Evolutionary conservation across 2,329 filamentous ascomycete genomes (phyloP).

Genomic region (Paramyrothecium roridum): DNA sequence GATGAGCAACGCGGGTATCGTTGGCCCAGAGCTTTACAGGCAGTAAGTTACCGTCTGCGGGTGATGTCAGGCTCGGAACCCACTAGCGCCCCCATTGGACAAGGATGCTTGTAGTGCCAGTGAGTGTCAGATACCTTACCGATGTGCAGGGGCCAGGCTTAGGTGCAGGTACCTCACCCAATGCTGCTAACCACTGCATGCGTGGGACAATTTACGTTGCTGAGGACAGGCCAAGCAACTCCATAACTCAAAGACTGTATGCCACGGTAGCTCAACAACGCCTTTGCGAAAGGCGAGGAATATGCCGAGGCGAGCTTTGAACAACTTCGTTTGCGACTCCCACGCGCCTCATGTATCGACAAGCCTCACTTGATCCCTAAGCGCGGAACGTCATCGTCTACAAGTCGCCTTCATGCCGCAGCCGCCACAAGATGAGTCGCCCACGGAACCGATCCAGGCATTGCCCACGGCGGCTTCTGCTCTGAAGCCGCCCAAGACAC

Average conservation of each 20-base stretch:
- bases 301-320: not conserved
- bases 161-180: too few species aligned
- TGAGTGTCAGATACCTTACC: not conserved
- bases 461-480: conserved; percentile 64
- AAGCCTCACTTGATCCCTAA: not conserved
- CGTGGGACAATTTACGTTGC: too few species aligned
- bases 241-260: not conserved
- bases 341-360: conserved; percentile 18
- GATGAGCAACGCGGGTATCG: too few species aligned
- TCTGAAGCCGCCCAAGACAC: conserved; percentile 57
- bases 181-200: too few species aligned
- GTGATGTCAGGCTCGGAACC: not conserved
- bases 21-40: not conserved
- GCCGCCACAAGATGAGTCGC: conserved; percentile 59
- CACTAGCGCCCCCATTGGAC: conserved; percentile 1
- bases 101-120: conserved; percentile 2
- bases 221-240: too few species aligned
- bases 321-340: conserved; percentile 2
- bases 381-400: not conserved
- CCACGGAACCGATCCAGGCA: conserved; percentile 66
- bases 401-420: conserved; percentile 61
- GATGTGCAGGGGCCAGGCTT: not conserved
- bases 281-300: not conserved
- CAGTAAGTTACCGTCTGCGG: not conserved
- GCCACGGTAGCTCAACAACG: not conserved